phyloP scores from a whole-genome alignment of 768 basidiomycete species.

The Coprinellus aureogranulatus region DNA sequence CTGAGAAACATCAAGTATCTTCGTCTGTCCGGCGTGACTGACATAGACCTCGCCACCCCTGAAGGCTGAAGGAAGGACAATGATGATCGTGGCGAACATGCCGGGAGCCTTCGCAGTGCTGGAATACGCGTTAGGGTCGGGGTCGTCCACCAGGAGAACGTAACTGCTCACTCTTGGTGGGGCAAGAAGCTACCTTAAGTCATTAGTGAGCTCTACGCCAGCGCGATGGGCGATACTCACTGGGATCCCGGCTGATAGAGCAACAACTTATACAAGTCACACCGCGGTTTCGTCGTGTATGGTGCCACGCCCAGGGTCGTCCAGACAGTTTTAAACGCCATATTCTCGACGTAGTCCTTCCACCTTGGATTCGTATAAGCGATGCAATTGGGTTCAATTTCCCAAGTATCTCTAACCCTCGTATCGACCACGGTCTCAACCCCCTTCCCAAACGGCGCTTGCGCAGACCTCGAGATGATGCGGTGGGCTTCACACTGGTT shows the following conservation, averaged over 20 bases:
- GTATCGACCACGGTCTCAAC: slow-evolving; percentile 41
- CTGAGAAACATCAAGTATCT: slow-evolving; percentile 35
- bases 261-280: slow-evolving; percentile 46
- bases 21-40: slow-evolving; percentile 31
- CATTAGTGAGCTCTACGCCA: background rate
- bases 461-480: slow-evolving; percentile 42
- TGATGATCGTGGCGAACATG: slow-evolving; percentile 51
- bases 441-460: slow-evolving; percentile 20
- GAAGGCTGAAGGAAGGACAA: slow-evolving; percentile 46
- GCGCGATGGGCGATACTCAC: slow-evolving; percentile 26
- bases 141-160: slow-evolving; percentile 10
- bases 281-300: slow-evolving; percentile 25
- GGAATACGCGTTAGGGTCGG: background rate
- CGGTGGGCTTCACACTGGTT: slow-evolving; percentile 35
- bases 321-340: slow-evolving; percentile 32
- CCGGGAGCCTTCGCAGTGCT: slow-evolving; percentile 46
- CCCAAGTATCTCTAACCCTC: slow-evolving; percentile 31
- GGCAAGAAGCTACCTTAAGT: slow-evolving; percentile 40
- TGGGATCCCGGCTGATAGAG: slow-evolving; percentile 49
- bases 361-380: slow-evolving; percentile 42
- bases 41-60: slow-evolving; percentile 46
- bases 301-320: slow-evolving; percentile 33
- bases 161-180: slow-evolving; percentile 34
- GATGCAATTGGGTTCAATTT: too few species aligned
- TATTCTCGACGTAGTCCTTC: slow-evolving; percentile 30